Evolutionary conservation across 306 rosid species (phyloP), one percentile per base, ranked within the genome.

Genomic region (Vachellia pachyceras): DNA sequence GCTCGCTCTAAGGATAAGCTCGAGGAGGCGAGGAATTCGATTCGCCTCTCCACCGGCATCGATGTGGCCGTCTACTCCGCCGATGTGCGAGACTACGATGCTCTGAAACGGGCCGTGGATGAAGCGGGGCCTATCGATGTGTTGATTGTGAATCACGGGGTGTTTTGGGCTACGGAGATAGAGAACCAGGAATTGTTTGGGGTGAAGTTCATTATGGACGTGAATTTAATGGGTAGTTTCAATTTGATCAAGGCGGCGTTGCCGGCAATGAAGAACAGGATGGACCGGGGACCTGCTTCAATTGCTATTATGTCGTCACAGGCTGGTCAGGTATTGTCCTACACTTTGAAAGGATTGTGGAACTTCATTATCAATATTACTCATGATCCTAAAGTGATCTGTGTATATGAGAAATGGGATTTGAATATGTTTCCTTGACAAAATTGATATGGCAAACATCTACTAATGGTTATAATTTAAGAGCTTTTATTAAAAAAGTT

Each of bases 291-390:
- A 15, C 94, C 99, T 2, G 89, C 83, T 63, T 95, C 97, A 0
- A 91, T 95, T 61, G 94, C 97, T 55, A 80, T 95, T 25, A 89
- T 91, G 86, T 91, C 99, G 2, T 95, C 99, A 8, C 99, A 95
- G 80, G 99, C 97, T 7, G 99, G 97, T 81, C 99, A 93, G 94
- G 97, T 93, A 83, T 18, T 12, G 8, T 61, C 57, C 20, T 29
- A 17, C 18, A 13, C 63, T 77, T 77, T 37, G 23, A 68, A 67
- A 10, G 49, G 23, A 12, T 78, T 60, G 37, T 39, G 57, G 58
- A 40, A 7, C 36, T 69, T 78, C 69, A 15, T 63, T 35, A 33
- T 63, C 3, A 63, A 33, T 57, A 12, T 61, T 61, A 6, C 12
- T 35, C 14, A 14, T 49, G n/a, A n/a, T 49, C 55, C 1, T 49